Evolutionary conservation across 2,329 filamentous ascomycete species (phyloP), one percentile per base, ranked within the genome.

Genomic region (Pyrenochaeta sp.): DNA sequence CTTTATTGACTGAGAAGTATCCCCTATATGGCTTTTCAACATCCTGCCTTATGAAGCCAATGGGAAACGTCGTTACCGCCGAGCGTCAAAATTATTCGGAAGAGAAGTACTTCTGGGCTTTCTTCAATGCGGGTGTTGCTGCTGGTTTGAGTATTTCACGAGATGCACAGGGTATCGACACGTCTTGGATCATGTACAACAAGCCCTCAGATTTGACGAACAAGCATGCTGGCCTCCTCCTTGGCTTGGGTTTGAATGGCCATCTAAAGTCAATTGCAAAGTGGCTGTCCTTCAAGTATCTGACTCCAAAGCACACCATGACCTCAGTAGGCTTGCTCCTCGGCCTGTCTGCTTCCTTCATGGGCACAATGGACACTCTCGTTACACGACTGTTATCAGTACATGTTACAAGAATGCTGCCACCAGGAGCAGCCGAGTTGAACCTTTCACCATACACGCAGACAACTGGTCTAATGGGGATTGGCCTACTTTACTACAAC

Each of bases 281-380:
- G 79, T 99, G 95, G 94, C 89, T 99, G 37, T 94, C 93, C 7
- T 99, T 98, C 83, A 98, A 97, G 71, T 99, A 99, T 65, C 81
- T 99, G n/a, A 99, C 95, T 0, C 94, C 95, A 1, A 99, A 99
- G 70, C 96, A 99, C 75, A 96, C 93, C 21, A 99, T 99, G 95
- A 98, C 95, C 20, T 98, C 95, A 0, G 94, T 99, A 49, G 95
- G 95, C 9, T 81, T 99, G n/a, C 82, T 99, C 2, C 82, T 99
- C 0, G 95, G 95, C 1, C 82, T 99, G 15, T 93, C 95, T 7
- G 95, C 91, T 21, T 98, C 95, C 1, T 96, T 97, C 71, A 83
- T 97, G 63, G 95, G 96, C 1, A 98, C 93, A 2, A 98, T 98
- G 94, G 95, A 99, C 73, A 95, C 91, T 1, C 83, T 97, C 23